phyloP scores from a whole-genome alignment of 305 asterid genomes.

The Solanum hybrid region DNA sequence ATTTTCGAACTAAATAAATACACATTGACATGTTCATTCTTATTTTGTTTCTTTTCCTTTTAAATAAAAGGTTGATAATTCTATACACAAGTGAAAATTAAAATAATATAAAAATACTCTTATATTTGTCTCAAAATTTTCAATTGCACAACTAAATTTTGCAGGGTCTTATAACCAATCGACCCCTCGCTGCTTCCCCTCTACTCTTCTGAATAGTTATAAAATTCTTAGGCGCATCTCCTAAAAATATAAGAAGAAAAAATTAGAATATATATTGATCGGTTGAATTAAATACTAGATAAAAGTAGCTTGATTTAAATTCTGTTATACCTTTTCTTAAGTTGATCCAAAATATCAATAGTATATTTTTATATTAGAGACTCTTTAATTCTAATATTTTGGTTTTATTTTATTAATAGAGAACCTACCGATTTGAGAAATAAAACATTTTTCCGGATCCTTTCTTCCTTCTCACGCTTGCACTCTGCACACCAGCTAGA shows the following conservation, averaged over 20 bases:
- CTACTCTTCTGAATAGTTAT: slow-evolving; percentile 34
- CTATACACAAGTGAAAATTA: neutral
- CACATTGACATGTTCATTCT: neutral
- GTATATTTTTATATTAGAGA: neutral
- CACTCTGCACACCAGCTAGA: slow-evolving; percentile 68
- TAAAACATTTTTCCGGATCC: neutral
- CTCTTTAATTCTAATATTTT: neutral
- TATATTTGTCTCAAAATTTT: neutral
- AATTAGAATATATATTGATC: neutral
- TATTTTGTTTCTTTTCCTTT: neutral
- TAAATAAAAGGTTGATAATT: neutral
- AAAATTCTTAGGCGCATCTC: neutral
- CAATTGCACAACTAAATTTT: neutral
- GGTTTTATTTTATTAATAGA: neutral
- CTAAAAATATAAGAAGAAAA: neutral
- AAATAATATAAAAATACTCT: neutral
- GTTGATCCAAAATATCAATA: neutral
- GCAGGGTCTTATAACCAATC: neutral
- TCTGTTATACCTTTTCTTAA: neutral
- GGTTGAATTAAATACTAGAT: neutral
- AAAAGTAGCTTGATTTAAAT: neutral
- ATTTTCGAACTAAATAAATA: neutral
- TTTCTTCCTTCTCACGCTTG: slow-evolving; percentile 47
- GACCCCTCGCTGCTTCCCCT: neutral
- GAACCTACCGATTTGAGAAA: neutral